Conservation (phyloP, 2,329 filamentous ascomycete species). For the Hortaea werneckii region DNA sequence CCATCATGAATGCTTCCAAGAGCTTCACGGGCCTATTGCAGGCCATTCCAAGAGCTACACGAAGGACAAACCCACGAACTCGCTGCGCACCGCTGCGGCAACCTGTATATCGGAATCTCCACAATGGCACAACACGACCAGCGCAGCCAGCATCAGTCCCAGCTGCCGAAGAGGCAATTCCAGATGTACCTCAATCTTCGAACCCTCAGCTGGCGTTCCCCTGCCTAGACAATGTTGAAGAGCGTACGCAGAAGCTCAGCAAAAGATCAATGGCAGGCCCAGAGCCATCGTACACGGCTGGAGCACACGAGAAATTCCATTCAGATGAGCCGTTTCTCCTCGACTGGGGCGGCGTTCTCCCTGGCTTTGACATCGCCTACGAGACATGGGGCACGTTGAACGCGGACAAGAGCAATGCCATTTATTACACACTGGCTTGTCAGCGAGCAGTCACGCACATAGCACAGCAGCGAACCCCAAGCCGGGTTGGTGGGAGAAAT, state of each 20-base stretch:
- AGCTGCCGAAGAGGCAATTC: background rate
- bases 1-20: background rate
- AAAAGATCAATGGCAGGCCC: constrained; percentile 63
- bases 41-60: constrained; percentile 4
- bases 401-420: constrained; percentile 70
- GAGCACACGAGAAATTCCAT: constrained; percentile 68
- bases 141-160: constrained; percentile 17
- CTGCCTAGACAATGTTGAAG: constrained; percentile 76
- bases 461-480: constrained; percentile 79
- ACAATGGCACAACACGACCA: constrained; percentile 4
- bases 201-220: constrained; percentile 85
- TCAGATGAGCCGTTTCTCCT: constrained; percentile 66
- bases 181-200: constrained; percentile 35
- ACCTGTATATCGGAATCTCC: constrained; percentile 1
- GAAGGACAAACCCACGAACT: constrained; percentile 14
- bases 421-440: constrained; percentile 90
- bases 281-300: constrained; percentile 88
- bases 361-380: constrained; percentile 81
- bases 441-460: constrained; percentile 93
- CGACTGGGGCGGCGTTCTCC: constrained; percentile 91
- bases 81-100: constrained; percentile 6
- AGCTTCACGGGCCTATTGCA: background rate
- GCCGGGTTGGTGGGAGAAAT: constrained; percentile 97
- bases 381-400: constrained; percentile 86
- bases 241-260: constrained; percentile 59